A percentile compares a stretch with the other conserved stretches of the same genome.
These are phyloP conservation scores for Sugiyamaella smithiae DNA, from an alignment of 805 yeast species.

Conservation along the genomic window DNA sequence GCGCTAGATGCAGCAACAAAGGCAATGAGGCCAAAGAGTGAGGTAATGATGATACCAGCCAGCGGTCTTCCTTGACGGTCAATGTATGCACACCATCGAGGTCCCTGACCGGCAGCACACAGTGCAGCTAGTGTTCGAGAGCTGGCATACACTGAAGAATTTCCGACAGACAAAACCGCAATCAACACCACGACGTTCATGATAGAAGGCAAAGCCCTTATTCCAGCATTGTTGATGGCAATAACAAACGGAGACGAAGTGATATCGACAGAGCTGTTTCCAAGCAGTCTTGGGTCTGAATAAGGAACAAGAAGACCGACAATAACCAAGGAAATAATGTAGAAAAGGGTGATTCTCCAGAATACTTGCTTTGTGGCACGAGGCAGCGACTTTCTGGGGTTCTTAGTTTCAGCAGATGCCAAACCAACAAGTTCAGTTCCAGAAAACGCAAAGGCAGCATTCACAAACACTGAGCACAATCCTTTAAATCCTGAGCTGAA, in stretches of 20 bases:
- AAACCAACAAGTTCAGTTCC: constrained; percentile 70
- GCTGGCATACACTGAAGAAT: constrained; percentile 62
- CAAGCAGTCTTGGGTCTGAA: constrained; percentile 46
- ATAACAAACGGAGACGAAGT: constrained; percentile 70
- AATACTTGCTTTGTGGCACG: constrained; percentile 72
- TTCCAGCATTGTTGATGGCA: constrained; percentile 62
- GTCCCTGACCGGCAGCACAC: constrained; percentile 60
- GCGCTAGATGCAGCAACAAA: constrained; percentile 57
- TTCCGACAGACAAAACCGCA: constrained; percentile 65
- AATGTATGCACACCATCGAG: constrained; percentile 56
- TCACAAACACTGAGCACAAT: constrained; percentile 61
- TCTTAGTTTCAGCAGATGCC: constrained; percentile 67
- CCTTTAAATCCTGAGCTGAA: constrained; percentile 70
- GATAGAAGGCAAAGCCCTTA: constrained; percentile 60
- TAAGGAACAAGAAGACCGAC: constrained; percentile 70
- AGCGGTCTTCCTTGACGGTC: constrained; percentile 74
- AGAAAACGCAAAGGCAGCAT: constrained; percentile 70
- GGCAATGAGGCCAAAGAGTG: constrained; percentile 50
- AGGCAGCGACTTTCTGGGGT: constrained; percentile 65
- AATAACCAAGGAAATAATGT: constrained; percentile 52
- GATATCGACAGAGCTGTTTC: constrained; percentile 47
- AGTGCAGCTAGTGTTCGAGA: constrained; percentile 65
- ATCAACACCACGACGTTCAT: constrained; percentile 66
- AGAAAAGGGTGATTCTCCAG: constrained; percentile 70
- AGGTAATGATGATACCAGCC: constrained; percentile 51